Base-by-base conservation (phyloP, 192 early-diverging fungal genomes). In the Kickxella alabastrina region DNA sequence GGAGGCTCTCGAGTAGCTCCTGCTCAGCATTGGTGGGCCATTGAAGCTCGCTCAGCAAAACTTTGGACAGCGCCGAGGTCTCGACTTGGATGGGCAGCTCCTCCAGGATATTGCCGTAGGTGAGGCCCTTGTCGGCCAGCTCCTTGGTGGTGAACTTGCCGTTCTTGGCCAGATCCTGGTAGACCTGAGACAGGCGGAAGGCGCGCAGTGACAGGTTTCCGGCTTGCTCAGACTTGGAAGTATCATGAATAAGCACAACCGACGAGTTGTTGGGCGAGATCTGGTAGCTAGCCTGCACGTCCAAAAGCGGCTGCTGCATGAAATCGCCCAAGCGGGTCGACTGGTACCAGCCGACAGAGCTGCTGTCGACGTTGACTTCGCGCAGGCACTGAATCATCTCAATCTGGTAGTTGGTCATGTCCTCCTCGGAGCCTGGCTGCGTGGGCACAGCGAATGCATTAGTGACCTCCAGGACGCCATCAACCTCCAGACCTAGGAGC, bases 291-390 rank as follows among this genome's bases (percentile, higher is more conserved):
- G 81, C 86, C 77, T 94, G 91, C 21, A 85, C 87, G 42, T 98
- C 93, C 64, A 99, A 81, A 60, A 97, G 73, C 26, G 82, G 83
- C 71, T 87, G 82, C 72, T 92, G 88, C 82, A 93, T 85, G 66
- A 93, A 93, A 56, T 86, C 85, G 53, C 87, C 88, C 58, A 95
- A 73, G 46, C 88, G 81, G 25, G 93, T 86, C 21, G 92, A 91
- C 63, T 92, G 92, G 76, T 98, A 94, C 92, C 96, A 95, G 18
- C 97, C 97, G 28, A 97, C 94, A 38, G 92, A 87, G 81, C 93
- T 95, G 60, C 90, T 87, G 61, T 99, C 97, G 38, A 87, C 90
- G 69, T 97, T 95, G 51, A 97, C 86, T 47, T 91, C 86, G 49
- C 90, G 84, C 65, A 99, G 81, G 60, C 88, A 86, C 59, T 88